Evolutionary conservation across 495 filamentous ascomycete species (phyloP).

Genomic region (Hyaloscypha bicolor): DNA sequence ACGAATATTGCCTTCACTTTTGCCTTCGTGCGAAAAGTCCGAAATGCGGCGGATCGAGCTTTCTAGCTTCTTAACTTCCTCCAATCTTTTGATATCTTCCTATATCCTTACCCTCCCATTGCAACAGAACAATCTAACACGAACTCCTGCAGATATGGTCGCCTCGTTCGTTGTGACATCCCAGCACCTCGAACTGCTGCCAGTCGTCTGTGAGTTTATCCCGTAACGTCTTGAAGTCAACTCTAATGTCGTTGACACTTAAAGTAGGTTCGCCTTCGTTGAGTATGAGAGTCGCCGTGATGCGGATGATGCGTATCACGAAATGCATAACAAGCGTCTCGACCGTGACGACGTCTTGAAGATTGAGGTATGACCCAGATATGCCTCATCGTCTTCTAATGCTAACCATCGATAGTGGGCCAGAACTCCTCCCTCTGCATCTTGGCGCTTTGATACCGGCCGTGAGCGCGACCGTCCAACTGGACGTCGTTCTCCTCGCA

Average conservation of each 20-base stretch:
- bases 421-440: constrained; percentile 95
- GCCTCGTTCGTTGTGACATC: constrained; percentile 98
- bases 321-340: constrained; percentile 99
- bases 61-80: constrained; percentile 19
- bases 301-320: constrained; percentile 98
- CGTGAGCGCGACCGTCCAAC: constrained; percentile 71
- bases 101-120: constrained; percentile 27
- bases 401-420: constrained; percentile 71
- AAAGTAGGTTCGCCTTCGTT: constrained; percentile 90
- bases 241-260: constrained; percentile 37
- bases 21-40: constrained; percentile 30
- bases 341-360: constrained; percentile 95
- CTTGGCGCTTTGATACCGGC: constrained; percentile 95
- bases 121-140: constrained; percentile 23
- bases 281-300: constrained; percentile 99
- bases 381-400: neutral
- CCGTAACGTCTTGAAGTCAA: constrained; percentile 25
- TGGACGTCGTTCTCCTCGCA: constrained; percentile 73
- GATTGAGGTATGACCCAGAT: constrained; percentile 74
- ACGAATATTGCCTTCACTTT: constrained; percentile 43
- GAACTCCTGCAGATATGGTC: constrained; percentile 75
- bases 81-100: constrained; percentile 15
- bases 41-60: constrained; percentile 30
- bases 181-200: constrained; percentile 91
- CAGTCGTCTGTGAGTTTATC: constrained; percentile 82